phyloP scores from a whole-genome alignment of 768 basidiomycete species.

The Mycena alexandri region DNA sequence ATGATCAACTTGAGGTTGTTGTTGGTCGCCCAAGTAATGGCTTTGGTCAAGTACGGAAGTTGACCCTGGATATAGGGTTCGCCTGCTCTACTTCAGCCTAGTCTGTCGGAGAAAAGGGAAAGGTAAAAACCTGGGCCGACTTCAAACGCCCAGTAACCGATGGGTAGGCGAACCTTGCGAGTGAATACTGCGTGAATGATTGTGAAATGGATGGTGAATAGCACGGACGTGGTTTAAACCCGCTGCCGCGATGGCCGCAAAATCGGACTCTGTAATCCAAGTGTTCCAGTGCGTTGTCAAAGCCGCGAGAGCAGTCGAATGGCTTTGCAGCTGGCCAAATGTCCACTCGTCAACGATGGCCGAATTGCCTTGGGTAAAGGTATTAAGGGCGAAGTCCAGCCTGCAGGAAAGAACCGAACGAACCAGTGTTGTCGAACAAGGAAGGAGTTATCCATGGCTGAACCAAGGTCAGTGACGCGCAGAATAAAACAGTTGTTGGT shows the following conservation, averaged over 20 bases:
- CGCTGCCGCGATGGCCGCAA: slow-evolving; percentile 78
- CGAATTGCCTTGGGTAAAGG: slow-evolving; percentile 46
- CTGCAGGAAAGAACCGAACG: background rate
- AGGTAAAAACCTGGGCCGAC: slow-evolving; percentile 55
- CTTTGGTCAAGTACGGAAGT: slow-evolving; percentile 74
- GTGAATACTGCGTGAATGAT: no score
- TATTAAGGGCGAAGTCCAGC: background rate
- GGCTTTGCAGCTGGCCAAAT: slow-evolving; percentile 73
- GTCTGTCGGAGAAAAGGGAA: no score
- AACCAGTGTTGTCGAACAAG: slow-evolving; percentile 76
- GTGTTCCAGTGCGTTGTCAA: slow-evolving; percentile 82
- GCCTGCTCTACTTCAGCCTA: slow-evolving; percentile 47
- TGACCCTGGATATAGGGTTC: slow-evolving; percentile 88
- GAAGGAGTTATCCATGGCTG: slow-evolving; percentile 87
- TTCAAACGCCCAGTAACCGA: slow-evolving; percentile 94
- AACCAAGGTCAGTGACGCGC: slow-evolving; percentile 24
- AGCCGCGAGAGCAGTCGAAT: slow-evolving; percentile 58
- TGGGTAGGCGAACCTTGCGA: no score
- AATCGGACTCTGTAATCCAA: slow-evolving; percentile 89
- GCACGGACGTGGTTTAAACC: slow-evolving; percentile 88
- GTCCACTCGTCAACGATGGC: slow-evolving; percentile 84
- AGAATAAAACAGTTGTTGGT: background rate
- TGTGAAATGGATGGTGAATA: no score
- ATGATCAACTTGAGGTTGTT: slow-evolving; percentile 85
- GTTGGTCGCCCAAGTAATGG: slow-evolving; percentile 76